phyloP scores from a whole-genome alignment of 495 filamentous ascomycete species.

The Tuber melanosporum region DNA sequence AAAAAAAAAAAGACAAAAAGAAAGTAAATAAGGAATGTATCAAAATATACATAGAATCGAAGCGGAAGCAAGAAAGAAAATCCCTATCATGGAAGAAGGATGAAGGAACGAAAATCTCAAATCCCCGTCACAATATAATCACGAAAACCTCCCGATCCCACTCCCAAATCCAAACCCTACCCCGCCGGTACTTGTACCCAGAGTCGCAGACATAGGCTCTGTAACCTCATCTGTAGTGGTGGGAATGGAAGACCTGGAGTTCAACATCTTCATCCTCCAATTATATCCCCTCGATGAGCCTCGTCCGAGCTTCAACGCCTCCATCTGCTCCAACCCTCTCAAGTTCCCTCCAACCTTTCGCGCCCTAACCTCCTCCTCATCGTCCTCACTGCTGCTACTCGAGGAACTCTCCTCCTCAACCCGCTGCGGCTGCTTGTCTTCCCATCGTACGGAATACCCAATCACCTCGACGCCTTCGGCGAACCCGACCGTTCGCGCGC shows the following conservation, averaged over 20 bases:
- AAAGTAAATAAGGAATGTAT: neutral
- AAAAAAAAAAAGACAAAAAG: neutral
- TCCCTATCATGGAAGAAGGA: neutral
- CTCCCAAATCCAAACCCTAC: neutral
- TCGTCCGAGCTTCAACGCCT: neutral
- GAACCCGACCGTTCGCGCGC: neutral
- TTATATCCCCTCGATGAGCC: neutral
- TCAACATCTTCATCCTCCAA: slow-evolving; percentile 4
- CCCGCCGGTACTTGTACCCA: neutral
- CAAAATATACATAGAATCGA: slow-evolving; percentile 5
- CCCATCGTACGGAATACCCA: neutral
- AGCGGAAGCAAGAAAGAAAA: neutral
- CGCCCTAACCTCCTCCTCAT: neutral
- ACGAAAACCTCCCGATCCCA: slow-evolving; percentile 1
- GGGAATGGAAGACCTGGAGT: neutral
- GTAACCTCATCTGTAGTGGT: neutral
- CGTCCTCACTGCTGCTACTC: neutral
- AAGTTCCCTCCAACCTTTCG: neutral
- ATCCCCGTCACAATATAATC: neutral
- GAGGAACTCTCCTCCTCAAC: slow-evolving; percentile 2
- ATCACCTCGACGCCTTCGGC: neutral
- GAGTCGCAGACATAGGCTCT: neutral
- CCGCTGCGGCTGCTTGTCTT: neutral
- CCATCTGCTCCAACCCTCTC: neutral
- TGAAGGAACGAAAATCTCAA: neutral